Evolutionary conservation across 2,329 filamentous ascomycete genomes (phyloP).

Genomic region (Paramyrothecium sp.): DNA sequence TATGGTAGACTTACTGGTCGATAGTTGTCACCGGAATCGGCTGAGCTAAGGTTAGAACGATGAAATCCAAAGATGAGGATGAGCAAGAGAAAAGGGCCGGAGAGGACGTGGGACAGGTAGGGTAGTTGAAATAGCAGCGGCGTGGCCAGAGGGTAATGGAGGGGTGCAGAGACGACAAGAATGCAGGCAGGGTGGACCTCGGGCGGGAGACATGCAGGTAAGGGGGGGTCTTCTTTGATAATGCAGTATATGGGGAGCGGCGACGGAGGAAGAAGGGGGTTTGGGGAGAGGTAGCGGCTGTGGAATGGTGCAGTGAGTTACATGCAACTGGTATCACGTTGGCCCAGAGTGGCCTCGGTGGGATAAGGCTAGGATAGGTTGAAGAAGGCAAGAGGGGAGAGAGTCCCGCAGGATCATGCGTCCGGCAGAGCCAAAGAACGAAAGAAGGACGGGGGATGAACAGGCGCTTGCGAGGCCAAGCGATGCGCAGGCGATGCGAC

Average conservation of each 20-base stretch:
- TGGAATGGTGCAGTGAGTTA: constrained; percentile 29
- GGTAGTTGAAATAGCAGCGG: constrained; percentile 30
- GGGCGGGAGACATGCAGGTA: constrained; percentile 44
- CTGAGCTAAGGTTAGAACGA: constrained; percentile 46
- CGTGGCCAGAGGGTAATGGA: constrained; percentile 29
- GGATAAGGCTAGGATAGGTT: constrained; percentile 9
- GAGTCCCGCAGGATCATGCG: not conserved
- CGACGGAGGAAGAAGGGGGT: constrained; percentile 26
- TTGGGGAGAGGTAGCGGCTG: constrained; percentile 23
- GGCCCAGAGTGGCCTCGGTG: constrained; percentile 13
- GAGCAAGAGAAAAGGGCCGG: constrained; percentile 20
- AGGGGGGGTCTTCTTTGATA: constrained; percentile 33
- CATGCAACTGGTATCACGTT: constrained; percentile 33
- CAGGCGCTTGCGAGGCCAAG: not conserved
- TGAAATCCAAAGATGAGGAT: constrained; percentile 16
- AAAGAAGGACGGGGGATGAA: not conserved
- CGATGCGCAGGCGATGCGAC: not conserved
- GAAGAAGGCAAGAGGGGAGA: not conserved
- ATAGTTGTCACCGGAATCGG: constrained; percentile 60
- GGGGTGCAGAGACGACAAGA: constrained; percentile 31
- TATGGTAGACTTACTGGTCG: constrained; percentile 50
- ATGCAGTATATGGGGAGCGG: constrained; percentile 30
- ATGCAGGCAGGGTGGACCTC: constrained; percentile 38
- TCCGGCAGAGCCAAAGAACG: not conserved
- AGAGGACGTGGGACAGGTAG: constrained; percentile 20